Percentiles rank a stretch among this genome's conserved stretches.
Evolutionary conservation across 2,329 filamentous ascomycete genomes (phyloP).

Genomic region (Fragosphaeria purpurea): DNA sequence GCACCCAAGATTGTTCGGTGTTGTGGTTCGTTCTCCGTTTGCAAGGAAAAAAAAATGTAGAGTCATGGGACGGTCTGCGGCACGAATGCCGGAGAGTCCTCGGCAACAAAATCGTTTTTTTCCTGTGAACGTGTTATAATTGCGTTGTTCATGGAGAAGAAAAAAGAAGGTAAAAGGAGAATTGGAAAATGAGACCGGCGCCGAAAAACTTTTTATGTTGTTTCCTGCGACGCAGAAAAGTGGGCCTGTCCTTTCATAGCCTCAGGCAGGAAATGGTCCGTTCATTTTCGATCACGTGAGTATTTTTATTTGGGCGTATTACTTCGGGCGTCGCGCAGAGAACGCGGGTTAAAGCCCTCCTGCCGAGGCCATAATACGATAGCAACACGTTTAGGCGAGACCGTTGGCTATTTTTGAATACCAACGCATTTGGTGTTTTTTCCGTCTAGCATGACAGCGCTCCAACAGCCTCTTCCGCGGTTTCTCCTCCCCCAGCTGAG

Average conservation of each 20-base stretch:
- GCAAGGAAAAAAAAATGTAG: conserved; percentile 28
- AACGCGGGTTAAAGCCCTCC: too few relatives aligned
- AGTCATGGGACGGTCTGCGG: conserved; percentile 29
- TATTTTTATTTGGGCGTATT: background rate
- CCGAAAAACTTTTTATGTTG: conserved; percentile 5
- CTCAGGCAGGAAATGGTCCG: conserved; percentile 5
- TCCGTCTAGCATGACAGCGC: too few relatives aligned
- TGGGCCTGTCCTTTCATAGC: conserved; percentile 1
- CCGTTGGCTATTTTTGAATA: too few relatives aligned
- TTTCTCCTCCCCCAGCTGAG: conserved; percentile 48
- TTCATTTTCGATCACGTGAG: background rate
- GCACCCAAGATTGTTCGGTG: conserved; percentile 42
- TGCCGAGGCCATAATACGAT: too few relatives aligned
- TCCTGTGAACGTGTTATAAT: conserved; percentile 34
- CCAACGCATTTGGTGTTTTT: too few relatives aligned
- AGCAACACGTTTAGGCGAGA: too few relatives aligned
- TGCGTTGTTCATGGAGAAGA: conserved; percentile 37
- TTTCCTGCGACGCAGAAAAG: background rate
- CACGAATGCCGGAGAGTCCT: conserved; percentile 17
- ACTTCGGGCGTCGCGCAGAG: too few relatives aligned
- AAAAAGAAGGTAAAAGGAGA: conserved; percentile 19
- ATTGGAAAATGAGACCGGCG: conserved; percentile 4
- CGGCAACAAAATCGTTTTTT: conserved; percentile 28
- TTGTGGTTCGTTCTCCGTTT: conserved; percentile 33
- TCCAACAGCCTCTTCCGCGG: conserved; percentile 27